Base-by-base conservation (phyloP, 2,329 filamentous ascomycete species). In the Colletotrichum tropicicola region DNA sequence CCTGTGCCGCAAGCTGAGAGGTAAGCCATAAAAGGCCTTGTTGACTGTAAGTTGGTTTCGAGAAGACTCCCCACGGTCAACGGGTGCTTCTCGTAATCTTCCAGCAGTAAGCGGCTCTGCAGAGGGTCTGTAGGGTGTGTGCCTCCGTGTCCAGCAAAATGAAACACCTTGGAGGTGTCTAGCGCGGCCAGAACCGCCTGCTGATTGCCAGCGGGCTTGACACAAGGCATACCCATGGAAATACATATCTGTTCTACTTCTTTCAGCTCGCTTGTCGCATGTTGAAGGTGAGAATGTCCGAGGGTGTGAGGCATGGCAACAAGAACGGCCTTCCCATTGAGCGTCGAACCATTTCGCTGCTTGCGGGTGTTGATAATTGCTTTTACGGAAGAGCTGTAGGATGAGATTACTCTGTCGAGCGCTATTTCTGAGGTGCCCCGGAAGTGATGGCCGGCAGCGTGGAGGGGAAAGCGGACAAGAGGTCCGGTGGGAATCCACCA, bases 111-210 rank as follows among this genome's bases (percentile, higher is more conserved):
- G 8, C 10, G n/a, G 51, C 68, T 71, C 48, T 56, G 21, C 4
- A 37, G 61, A 2, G 68, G 68, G 37, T 70, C 58, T 27, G 1
- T 47, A 1, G 17, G 8, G 10, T 66, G 13, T 3, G 49, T 49
- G 4, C 17, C 5, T 2, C 75, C 79, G 59, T 80, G 79, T 10
- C 80, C 76, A 2, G 80, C 79, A 54, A 83, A 83, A 63, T 82
- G 79, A 62, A 80, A 79, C 5, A 82, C 74, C 8, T 70, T 66
- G 67, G 73, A 77, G 1, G 27, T 37, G 30, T 35, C 15, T 3
- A 80, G 58, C 2, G 59, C 30, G 0, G 17, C 10, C 1, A 77
- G 5, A 2, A 79, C 59, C 2, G 74, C 71, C 7, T 60, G 43
- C 39, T 69, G 47, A 6, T 73, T 17, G 37, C 27, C 1, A 3